Evolutionary conservation across 352 stramenopile genomes (phyloP).

Genomic region (Phytopythium chamaehyphon): DNA sequence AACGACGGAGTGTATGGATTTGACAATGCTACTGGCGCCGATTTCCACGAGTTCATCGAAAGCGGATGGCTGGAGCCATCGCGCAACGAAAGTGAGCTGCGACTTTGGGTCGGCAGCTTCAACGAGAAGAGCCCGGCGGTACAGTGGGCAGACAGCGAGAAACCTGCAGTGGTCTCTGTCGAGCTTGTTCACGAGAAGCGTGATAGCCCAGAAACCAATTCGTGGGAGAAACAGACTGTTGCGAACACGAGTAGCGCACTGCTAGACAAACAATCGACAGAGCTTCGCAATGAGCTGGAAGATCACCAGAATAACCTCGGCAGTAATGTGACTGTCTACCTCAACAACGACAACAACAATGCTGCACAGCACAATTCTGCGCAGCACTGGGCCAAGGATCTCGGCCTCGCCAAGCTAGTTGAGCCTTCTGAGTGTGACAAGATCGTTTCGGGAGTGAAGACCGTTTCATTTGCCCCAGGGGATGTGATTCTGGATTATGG

Average conservation of each 20-base stretch:
- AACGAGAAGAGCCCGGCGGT: conserved; percentile 43
- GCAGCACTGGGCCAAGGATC: conserved; percentile 16
- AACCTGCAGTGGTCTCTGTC: conserved; percentile 13
- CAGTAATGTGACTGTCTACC: conserved; percentile 25
- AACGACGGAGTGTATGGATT: conserved; percentile 71
- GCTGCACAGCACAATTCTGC: background rate
- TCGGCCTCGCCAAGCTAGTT: conserved; percentile 10
- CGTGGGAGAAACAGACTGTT: conserved; percentile 24
- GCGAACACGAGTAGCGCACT: conserved; percentile 30
- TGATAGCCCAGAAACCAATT: background rate
- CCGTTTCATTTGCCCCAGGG: conserved; percentile 10
- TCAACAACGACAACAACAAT: conserved; percentile 34
- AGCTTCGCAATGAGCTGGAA: conserved; percentile 31
- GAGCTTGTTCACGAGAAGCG: conserved; percentile 23
- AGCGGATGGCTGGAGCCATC: conserved; percentile 58
- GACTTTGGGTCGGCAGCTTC: conserved; percentile 73
- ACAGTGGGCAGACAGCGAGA: conserved; percentile 32
- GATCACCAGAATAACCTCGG: conserved; percentile 13
- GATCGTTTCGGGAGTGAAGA: conserved; percentile 12
- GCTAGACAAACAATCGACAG: conserved; percentile 44
- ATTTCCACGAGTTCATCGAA: conserved; percentile 49
- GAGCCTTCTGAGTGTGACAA: conserved; percentile 2
- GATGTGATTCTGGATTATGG: conserved; percentile 40
- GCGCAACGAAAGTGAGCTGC: conserved; percentile 24
- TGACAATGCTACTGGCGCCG: conserved; percentile 20